Conservation (phyloP, 208 protist species). For the Trypanosoma platydactyli region DNA sequence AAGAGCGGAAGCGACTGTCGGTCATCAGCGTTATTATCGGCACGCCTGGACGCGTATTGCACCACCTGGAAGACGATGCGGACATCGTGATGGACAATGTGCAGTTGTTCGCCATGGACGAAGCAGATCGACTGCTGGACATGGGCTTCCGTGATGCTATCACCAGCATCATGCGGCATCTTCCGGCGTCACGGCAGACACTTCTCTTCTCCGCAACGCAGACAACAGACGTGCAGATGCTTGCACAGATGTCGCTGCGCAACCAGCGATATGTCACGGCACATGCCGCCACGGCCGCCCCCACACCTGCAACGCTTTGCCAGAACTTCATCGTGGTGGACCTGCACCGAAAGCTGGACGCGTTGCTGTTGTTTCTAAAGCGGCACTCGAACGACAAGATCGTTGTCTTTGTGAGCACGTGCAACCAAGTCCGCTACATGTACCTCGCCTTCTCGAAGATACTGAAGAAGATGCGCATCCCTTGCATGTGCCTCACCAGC, state of each 20-base stretch:
- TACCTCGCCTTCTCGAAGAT: slow-evolving; percentile 91
- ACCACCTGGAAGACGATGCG: slow-evolving; percentile 98
- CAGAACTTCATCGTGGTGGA: slow-evolving; percentile 94
- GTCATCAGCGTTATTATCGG: slow-evolving; percentile 98
- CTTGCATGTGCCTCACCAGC: slow-evolving; percentile 91
- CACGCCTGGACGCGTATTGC: slow-evolving; percentile 98
- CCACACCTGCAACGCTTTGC: slow-evolving; percentile 90
- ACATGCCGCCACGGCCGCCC: slow-evolving; percentile 72
- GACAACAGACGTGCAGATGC: slow-evolving; percentile 94
- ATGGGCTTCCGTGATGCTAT: slow-evolving; percentile 96
- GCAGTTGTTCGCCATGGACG: slow-evolving; percentile 98
- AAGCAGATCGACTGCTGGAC: slow-evolving; percentile 98
- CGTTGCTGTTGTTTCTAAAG: slow-evolving; percentile 98
- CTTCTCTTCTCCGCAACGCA: slow-evolving; percentile 99
- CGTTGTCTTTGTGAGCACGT: slow-evolving; percentile 98
- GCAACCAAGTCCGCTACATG: slow-evolving; percentile 97
- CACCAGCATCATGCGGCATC: slow-evolving; percentile 92
- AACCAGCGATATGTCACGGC: slow-evolving; percentile 96
- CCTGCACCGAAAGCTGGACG: slow-evolving; percentile 95
- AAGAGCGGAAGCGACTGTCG: slow-evolving; percentile 93
- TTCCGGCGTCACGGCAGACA: slow-evolving; percentile 94
- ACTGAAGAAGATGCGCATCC: slow-evolving; percentile 90
- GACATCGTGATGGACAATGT: slow-evolving; percentile 92
- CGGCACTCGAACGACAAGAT: slow-evolving; percentile 95
- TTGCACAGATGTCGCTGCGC: slow-evolving; percentile 90